A percentile compares a stretch with the other conserved stretches of the same genome.
phyloP scores from a whole-genome alignment of 106 monocot genomes.

The Vanilla planifolia region DNA sequence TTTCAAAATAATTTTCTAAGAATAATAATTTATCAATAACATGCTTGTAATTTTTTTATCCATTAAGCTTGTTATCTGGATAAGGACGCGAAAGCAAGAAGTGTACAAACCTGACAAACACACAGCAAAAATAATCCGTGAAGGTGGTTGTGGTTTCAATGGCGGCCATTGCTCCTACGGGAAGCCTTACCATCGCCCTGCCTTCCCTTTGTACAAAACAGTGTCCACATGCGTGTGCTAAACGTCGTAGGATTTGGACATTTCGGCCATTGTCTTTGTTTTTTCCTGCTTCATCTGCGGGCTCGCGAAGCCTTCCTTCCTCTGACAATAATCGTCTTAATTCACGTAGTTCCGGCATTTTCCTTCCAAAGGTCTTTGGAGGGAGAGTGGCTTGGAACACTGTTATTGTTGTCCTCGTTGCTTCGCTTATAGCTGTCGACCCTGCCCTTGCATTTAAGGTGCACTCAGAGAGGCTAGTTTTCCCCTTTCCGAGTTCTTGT shows the following conservation, averaged over 20 bases:
- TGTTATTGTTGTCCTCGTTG: conserved; percentile 30
- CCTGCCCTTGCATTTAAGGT: conserved; percentile 73
- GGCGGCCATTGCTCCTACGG: neutral
- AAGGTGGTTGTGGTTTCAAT: no score
- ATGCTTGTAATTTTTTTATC: no score
- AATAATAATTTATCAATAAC: no score
- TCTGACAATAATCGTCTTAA: neutral
- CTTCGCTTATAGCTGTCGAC: conserved; percentile 50
- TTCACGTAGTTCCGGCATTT: conserved; percentile 1
- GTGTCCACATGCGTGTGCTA: neutral
- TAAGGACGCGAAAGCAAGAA: no score
- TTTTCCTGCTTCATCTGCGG: neutral
- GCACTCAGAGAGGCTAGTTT: neutral
- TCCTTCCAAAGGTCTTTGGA: neutral
- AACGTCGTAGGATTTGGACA: neutral
- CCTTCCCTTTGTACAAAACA: neutral
- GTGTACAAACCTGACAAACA: no score
- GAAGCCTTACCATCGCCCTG: neutral
- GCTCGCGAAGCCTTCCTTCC: neutral
- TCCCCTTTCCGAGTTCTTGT: neutral
- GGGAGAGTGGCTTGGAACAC: neutral
- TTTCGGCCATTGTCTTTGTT: neutral
- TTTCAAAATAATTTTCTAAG: no score
- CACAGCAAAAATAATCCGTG: no score
- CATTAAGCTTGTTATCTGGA: no score